A percentile compares a stretch with the other conserved stretches of the same genome.
Conservation (phyloP, 2,329 filamentous ascomycete genomes). For the Aspergillus brasiliensis region DNA sequence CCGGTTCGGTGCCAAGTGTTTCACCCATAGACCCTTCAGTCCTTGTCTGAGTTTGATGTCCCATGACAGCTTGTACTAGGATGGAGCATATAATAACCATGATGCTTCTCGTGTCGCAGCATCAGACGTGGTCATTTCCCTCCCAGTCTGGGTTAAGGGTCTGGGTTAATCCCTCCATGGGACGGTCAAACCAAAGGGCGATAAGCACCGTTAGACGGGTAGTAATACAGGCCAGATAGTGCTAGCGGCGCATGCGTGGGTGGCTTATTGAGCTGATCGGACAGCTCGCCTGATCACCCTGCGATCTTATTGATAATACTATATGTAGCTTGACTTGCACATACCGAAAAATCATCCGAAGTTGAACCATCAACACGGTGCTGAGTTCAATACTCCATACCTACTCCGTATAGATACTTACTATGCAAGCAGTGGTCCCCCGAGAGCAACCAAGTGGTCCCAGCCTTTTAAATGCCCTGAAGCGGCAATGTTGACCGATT, state of each 20-base stretch:
- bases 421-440: background rate
- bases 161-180: background rate
- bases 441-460: background rate
- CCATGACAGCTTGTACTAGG: constrained; percentile 1
- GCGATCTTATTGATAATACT: too few species aligned
- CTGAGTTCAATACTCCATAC: too few species aligned
- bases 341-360: too few species aligned
- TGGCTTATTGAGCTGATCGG: background rate
- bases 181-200: background rate
- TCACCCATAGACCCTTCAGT: constrained; percentile 4
- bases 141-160: background rate
- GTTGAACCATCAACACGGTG: too few species aligned
- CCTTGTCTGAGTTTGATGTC: constrained; percentile 2
- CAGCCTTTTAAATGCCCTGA: background rate
- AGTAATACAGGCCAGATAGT: background rate
- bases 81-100: background rate
- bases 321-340: too few species aligned
- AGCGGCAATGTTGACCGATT: background rate
- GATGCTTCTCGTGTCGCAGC: background rate
- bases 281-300: too few species aligned
- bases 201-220: background rate
- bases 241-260: background rate
- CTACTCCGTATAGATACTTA: too few species aligned
- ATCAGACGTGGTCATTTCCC: background rate
- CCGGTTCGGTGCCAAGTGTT: background rate